Evolutionary conservation across 352 stramenopile species (phyloP), one percentile per base, ranked within the genome.

Genomic region (Phytophthora boehmeriae): DNA sequence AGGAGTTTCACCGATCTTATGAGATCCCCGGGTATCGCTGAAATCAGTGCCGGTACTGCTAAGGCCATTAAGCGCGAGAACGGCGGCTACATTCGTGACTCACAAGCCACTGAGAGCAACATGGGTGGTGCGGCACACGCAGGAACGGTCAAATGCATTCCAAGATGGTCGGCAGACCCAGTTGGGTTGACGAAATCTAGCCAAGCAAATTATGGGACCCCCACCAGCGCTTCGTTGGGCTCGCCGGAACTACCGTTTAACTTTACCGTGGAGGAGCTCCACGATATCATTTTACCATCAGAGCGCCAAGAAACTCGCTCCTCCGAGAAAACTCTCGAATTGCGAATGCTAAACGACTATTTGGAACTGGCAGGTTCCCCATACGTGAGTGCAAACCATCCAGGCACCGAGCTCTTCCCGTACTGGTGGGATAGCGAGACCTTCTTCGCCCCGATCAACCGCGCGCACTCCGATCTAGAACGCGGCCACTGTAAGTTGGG

Each of bases 281-380:
- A 67, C 28, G 67, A 79, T n/a, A 63, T 76, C 23, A 60, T 73
- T 16, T 34, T 76, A 16, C 54, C 68, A 22, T 48, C 54, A 19
- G 63, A 76, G 39, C 59, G 59, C 25, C 50, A 63, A 13, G 59
- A 74, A 16, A 53, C 5, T 17, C 57, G 58, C 23, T 56, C 58
- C 22, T 47, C 57, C 36, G 58, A 71, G 38, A 76, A 70, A 58
- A 38, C 70, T n/a, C 58, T 76, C 14, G 66, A 77, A 55, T 17
- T 77, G 34, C 55, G 63, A 46, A 73, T 73, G 63, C 36, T 73
- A 14, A 76, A 76, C 42, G 63, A 76, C 45, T 75, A 64, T 22
- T 34, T 78, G 25, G 69, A 78, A 39, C 47, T 75, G 1, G 38
- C 43, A 6, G 32, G 48, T 23, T 54, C 41, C 19, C 44, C 70